Conservation (phyloP, 1,284 basidiomycete genomes). For the Sparassis latifolia region DNA sequence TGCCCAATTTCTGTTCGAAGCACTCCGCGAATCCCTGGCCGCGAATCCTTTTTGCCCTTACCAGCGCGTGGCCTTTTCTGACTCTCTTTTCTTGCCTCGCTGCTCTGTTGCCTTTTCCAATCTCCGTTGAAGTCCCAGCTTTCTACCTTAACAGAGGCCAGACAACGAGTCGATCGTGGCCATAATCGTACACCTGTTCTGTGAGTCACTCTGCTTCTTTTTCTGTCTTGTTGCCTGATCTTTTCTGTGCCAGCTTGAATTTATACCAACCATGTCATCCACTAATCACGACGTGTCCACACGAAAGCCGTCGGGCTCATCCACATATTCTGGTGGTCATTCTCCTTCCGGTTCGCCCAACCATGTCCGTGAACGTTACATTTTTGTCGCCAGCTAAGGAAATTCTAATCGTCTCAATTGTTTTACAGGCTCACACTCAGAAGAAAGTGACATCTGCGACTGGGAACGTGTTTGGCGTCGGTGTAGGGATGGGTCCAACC, state of each 20-base stretch:
- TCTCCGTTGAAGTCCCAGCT: background rate
- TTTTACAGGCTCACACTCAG: constrained; percentile 33
- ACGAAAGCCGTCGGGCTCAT: constrained; percentile 62
- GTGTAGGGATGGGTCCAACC: constrained; percentile 42
- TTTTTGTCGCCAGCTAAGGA: background rate
- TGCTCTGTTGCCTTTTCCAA: constrained; percentile 1
- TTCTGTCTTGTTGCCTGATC: constrained; percentile 6
- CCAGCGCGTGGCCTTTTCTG: constrained; percentile 1
- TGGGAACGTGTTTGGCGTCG: constrained; percentile 49
- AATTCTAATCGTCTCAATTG: constrained; percentile 3
- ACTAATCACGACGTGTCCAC: constrained; percentile 41
- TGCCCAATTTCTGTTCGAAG: background rate
- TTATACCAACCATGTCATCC: constrained; percentile 38
- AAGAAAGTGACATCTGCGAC: constrained; percentile 40
- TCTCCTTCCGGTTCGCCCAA: constrained; percentile 53
- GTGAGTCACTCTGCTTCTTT: constrained; percentile 4
- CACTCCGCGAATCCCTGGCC: background rate
- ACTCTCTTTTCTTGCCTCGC: background rate
- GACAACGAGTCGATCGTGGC: constrained; percentile 1
- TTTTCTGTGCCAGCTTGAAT: constrained; percentile 12
- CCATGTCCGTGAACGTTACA: constrained; percentile 35
- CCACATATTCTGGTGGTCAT: constrained; percentile 52
- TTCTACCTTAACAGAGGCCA: constrained; percentile 1
- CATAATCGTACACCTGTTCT: constrained; percentile 2
- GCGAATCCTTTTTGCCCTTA: background rate